Evolutionary conservation across 225 moss, liverwort and hornwort genomes (phyloP), one percentile per base, ranked within the genome.

Genomic region (Physcomitrium patens): DNA sequence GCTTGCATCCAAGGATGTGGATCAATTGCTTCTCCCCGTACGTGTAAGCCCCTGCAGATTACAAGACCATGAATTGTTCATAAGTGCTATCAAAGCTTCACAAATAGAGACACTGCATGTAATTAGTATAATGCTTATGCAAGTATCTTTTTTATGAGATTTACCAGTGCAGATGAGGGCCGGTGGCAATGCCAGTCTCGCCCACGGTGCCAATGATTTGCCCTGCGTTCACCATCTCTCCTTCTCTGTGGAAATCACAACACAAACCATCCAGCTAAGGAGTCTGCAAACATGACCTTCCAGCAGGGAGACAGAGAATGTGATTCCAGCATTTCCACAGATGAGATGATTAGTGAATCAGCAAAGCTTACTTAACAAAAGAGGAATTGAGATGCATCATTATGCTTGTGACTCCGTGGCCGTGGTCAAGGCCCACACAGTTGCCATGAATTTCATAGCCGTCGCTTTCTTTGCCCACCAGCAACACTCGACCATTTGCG

Each of bases 391-490:
- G 78, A 71, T 92, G 91, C 91, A 92, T 92, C 79, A 89, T 78
- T 48, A 92, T 79, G 86, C 91, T 92, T 1, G 84, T 89, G 45
- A 92, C 89, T 26, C 91, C 87, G 0, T 92, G 91, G 67, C 91
- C 91, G 43, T 92, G 91, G 72, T 92, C 85, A 63, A 92, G 81
- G 50, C 91, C 91, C 68, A 92, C 89, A 64, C 89, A 92, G 48
- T 89, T 92, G 71, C 89, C 91, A 55, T 89, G 87, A 69, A 92
- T 85, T 66, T 87, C 87, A 77, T 78, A 92, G n/a, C 91, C 91
- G 47, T 92, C 89, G 17, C 48, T 79, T 82, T 92, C 91, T 73
- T 80, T 89, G 55, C 91, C 91, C 53, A 92, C 89, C 66, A 92
- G 75, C 58, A 76, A 71, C 15, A 92, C 91, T 57, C 83, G 79